Percentiles rank a stretch among this genome's conserved stretches.
Evolutionary conservation across 1,284 basidiomycete genomes (phyloP).

Genomic region (Ustilago esculenta): DNA sequence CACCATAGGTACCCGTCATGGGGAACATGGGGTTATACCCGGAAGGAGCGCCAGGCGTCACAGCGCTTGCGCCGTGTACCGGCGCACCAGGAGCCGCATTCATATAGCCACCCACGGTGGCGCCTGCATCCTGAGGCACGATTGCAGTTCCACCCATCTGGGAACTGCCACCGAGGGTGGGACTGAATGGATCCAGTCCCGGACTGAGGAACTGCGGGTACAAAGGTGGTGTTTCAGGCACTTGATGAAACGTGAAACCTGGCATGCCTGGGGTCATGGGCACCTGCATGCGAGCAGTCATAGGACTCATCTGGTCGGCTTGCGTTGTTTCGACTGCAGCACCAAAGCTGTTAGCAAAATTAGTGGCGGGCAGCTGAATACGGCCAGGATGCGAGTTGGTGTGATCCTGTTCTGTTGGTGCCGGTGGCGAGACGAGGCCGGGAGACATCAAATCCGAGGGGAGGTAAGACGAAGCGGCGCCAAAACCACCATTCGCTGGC

Average conservation of each 20-base stretch:
- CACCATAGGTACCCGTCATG: neutral
- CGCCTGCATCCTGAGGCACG: neutral
- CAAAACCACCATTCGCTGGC: conserved; percentile 29
- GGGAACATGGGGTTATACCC: conserved; percentile 52
- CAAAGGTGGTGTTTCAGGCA: conserved; percentile 68
- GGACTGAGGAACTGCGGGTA: conserved; percentile 67
- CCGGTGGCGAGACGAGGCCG: conserved; percentile 35
- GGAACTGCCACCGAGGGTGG: conserved; percentile 53
- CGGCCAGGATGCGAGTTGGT: conserved; percentile 48
- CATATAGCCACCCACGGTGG: conserved; percentile 21
- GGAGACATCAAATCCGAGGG: conserved; percentile 51
- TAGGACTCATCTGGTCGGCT: conserved; percentile 33
- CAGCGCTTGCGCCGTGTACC: conserved; percentile 11
- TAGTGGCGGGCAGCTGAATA: conserved; percentile 53
- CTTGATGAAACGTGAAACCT: conserved; percentile 67
- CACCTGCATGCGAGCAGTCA: conserved; percentile 38
- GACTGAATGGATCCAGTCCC: conserved; percentile 60
- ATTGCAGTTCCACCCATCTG: conserved; percentile 28
- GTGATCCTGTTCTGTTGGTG: conserved; percentile 2
- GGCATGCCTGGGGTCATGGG: conserved; percentile 69
- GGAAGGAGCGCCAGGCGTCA: conserved; percentile 9
- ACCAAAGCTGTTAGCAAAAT: conserved; percentile 34
- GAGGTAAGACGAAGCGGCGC: conserved; percentile 36
- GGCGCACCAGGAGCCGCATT: conserved; percentile 51
- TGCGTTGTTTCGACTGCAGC: neutral